phyloP scores from a whole-genome alignment of 257 asterid species.

The Solanum gracilifrons region DNA sequence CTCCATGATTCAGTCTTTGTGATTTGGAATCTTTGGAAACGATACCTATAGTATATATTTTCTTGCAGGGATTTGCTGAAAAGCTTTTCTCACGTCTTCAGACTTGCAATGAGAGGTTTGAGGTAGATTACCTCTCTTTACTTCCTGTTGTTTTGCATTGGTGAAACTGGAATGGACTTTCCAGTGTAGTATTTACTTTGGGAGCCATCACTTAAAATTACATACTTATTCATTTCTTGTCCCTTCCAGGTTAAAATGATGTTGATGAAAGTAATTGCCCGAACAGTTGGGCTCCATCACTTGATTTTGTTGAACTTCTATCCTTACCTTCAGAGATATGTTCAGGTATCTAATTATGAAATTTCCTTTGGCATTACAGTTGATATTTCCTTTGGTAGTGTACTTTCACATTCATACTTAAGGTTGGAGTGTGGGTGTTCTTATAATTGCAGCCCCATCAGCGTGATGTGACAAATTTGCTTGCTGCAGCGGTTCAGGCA shows the following conservation, averaged over 20 bases:
- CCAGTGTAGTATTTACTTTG: background rate
- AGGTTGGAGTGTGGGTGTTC: background rate
- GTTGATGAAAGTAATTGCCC: constrained; percentile 80
- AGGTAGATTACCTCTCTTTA: constrained; percentile 28
- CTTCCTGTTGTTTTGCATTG: background rate
- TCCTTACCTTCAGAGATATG: constrained; percentile 70
- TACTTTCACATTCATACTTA: background rate
- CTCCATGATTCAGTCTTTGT: constrained; percentile 1
- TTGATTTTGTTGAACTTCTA: constrained; percentile 63
- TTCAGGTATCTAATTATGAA: constrained; percentile 46
- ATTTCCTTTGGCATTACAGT: background rate
- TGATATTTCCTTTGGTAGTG: constrained; percentile 1
- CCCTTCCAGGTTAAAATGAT: constrained; percentile 68
- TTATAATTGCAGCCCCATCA: constrained; percentile 69
- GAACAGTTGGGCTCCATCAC: constrained; percentile 82
- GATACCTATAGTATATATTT: constrained; percentile 4
- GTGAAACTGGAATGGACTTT: background rate
- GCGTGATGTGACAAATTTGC: constrained; percentile 64
- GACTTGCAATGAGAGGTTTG: constrained; percentile 57
- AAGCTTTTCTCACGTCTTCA: constrained; percentile 83
- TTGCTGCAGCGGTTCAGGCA: constrained; percentile 95
- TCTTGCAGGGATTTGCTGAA: constrained; percentile 73
- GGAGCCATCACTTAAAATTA: background rate
- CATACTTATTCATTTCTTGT: background rate
- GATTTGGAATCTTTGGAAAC: background rate